Evolutionary conservation across 495 filamentous ascomycete genomes (phyloP).

Genomic region (Polyplosphaeria fusca): DNA sequence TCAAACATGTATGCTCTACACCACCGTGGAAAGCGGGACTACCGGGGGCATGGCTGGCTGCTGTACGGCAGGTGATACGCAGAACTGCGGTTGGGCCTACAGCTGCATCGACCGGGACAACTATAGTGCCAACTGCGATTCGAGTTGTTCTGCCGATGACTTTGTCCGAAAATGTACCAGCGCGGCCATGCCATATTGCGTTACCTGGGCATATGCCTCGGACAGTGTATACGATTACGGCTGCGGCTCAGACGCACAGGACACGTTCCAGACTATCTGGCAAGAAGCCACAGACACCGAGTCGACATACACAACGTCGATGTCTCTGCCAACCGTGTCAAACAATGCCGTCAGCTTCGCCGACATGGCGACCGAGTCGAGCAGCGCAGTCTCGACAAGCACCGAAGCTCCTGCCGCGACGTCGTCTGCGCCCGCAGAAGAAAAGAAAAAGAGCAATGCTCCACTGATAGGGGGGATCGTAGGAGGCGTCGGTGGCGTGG

Average conservation of each 20-base stretch:
- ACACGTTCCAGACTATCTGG: slow-evolving; percentile 11
- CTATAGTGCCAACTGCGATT: slow-evolving; percentile 8
- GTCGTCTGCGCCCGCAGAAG: background rate
- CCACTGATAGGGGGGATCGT: slow-evolving; percentile 18
- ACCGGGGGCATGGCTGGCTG: slow-evolving; percentile 30
- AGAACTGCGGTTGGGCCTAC: slow-evolving; percentile 29
- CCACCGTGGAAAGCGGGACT: background rate
- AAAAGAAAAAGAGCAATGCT: slow-evolving; percentile 10
- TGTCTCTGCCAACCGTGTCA: slow-evolving; percentile 9
- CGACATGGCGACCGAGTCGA: background rate
- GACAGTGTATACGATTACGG: slow-evolving; percentile 27
- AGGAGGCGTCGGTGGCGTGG: slow-evolving; percentile 15
- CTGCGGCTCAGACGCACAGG: slow-evolving; percentile 6
- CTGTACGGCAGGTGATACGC: slow-evolving; percentile 22
- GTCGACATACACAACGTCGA: slow-evolving; percentile 2
- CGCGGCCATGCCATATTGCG: slow-evolving; percentile 18
- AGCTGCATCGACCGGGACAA: slow-evolving; percentile 25
- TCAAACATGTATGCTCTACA: slow-evolving; percentile 27
- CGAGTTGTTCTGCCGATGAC: slow-evolving; percentile 15
- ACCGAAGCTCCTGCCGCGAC: background rate
- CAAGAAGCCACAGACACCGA: slow-evolving; percentile 9
- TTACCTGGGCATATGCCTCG: slow-evolving; percentile 30
- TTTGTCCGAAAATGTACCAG: slow-evolving; percentile 34
- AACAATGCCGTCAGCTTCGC: slow-evolving; percentile 21
- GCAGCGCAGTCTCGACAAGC: background rate